Evolutionary conservation across 2,329 filamentous ascomycete species (phyloP).

Genomic region (Aspergillus sp.): DNA sequence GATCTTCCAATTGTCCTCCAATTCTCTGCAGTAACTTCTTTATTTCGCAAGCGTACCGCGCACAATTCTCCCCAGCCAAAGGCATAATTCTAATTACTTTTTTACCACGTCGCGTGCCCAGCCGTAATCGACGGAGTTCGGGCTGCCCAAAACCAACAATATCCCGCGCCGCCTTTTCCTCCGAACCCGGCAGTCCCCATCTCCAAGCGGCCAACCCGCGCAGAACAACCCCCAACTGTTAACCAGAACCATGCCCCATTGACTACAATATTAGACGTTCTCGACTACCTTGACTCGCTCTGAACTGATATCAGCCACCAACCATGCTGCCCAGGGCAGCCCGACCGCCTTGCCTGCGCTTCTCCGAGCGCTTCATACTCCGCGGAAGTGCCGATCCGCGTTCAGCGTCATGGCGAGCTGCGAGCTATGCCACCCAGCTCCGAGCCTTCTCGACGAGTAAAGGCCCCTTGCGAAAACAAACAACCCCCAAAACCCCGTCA

Average conservation of each 20-base stretch:
- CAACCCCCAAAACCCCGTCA: constrained; percentile 13
- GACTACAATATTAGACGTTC: constrained; percentile 6
- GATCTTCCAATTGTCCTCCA: background rate
- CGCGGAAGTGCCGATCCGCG: constrained; percentile 23
- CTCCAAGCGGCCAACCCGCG: constrained; percentile 19
- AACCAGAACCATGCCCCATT: constrained; percentile 23
- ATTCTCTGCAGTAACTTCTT: background rate
- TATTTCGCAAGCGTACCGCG: no score
- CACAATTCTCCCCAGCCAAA: no score
- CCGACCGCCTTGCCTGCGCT: constrained; percentile 33
- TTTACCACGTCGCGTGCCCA: no score
- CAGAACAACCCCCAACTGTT: constrained; percentile 13
- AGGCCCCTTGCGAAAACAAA: constrained; percentile 21
- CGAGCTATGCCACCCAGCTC: constrained; percentile 24
- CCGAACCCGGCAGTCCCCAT: constrained; percentile 35
- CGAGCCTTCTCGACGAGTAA: constrained; percentile 30
- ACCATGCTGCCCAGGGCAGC: constrained; percentile 40
- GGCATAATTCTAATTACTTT: no score
- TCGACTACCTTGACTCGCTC: constrained; percentile 1
- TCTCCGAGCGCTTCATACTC: constrained; percentile 26
- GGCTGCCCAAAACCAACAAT: background rate
- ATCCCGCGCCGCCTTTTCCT: constrained; percentile 21
- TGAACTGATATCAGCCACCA: constrained; percentile 11
- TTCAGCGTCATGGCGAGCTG: constrained; percentile 19
- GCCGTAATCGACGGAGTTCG: no score